Conservation (phyloP, 2,329 filamentous ascomycete genomes). For the Daldinia sp. region DNA sequence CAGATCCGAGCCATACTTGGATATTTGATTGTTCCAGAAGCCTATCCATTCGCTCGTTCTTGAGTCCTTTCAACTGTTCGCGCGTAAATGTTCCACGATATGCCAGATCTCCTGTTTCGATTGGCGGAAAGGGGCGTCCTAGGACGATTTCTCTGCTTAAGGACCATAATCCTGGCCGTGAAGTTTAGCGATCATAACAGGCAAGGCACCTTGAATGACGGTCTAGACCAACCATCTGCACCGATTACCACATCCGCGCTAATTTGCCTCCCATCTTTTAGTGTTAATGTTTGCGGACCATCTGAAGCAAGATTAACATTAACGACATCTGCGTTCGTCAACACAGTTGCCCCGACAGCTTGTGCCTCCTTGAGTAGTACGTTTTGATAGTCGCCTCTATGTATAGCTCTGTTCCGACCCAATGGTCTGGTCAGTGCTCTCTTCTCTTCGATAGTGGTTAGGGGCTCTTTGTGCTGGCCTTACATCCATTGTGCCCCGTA, state of each 20-base stretch:
- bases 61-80: background rate
- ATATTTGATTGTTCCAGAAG: background rate
- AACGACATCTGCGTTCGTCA: background rate
- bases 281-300: background rate
- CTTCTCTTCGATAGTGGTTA: background rate
- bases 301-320: background rate
- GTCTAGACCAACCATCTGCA: background rate
- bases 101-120: background rate
- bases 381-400: background rate
- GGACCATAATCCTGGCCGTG: background rate
- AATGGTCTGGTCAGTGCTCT: background rate
- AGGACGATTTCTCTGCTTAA: background rate
- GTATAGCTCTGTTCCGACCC: background rate
- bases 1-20: background rate
- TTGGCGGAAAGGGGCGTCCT: background rate
- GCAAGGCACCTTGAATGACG: no score
- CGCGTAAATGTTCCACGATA: background rate
- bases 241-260: background rate
- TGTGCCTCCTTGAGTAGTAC: background rate
- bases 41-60: background rate
- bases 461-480: background rate
- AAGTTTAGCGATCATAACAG: background rate
- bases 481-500: background rate
- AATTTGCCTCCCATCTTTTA: background rate
- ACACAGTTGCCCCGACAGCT: background rate